Evolutionary conservation across 768 basidiomycete genomes (phyloP).

Genomic region (Lactarius tabidus): DNA sequence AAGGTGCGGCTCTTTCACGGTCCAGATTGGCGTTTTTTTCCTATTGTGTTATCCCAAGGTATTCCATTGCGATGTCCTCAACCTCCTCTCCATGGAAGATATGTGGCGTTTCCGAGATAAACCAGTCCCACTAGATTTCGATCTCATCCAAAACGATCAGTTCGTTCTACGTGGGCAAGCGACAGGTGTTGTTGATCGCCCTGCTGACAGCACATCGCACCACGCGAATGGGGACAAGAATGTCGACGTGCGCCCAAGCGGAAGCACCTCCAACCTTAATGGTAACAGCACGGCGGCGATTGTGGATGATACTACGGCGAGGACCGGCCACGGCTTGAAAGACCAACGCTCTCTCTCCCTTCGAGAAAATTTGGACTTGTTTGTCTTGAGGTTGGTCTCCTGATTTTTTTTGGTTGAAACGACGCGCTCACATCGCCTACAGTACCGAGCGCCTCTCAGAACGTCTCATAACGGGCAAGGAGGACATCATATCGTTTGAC

Average conservation of each 20-base stretch:
- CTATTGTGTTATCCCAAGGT: conserved; percentile 48
- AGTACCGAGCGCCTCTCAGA: conserved; percentile 79
- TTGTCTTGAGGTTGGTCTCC: conserved; percentile 68
- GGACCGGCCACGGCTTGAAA: conserved; percentile 45
- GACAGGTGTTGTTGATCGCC: conserved; percentile 8
- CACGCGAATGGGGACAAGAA: conserved; percentile 23
- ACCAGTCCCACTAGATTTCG: conserved; percentile 79
- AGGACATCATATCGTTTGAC: conserved; percentile 78
- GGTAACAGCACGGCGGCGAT: conserved; percentile 15
- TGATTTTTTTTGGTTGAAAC: not conserved
- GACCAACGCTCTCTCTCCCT: conserved; percentile 79
- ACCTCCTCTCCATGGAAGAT: conserved; percentile 87
- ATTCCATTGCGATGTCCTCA: conserved; percentile 81
- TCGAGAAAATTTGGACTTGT: conserved; percentile 78
- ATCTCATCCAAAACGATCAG: conserved; percentile 61
- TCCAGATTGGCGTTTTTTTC: not conserved
- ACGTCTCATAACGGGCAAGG: conserved; percentile 60
- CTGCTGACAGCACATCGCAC: conserved; percentile 30
- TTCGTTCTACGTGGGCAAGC: conserved; percentile 43
- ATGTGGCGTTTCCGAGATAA: conserved; percentile 95
- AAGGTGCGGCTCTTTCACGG: conserved; percentile 51
- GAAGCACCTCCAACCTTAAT: conserved; percentile 23
- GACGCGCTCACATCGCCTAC: conserved; percentile 1
- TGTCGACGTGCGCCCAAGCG: conserved; percentile 20
- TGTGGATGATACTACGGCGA: not conserved